A percentile compares a stretch with the other conserved stretches of the same genome.
Evolutionary conservation across 306 rosid species (phyloP).

Genomic region (Gastrolobium bilobum): DNA sequence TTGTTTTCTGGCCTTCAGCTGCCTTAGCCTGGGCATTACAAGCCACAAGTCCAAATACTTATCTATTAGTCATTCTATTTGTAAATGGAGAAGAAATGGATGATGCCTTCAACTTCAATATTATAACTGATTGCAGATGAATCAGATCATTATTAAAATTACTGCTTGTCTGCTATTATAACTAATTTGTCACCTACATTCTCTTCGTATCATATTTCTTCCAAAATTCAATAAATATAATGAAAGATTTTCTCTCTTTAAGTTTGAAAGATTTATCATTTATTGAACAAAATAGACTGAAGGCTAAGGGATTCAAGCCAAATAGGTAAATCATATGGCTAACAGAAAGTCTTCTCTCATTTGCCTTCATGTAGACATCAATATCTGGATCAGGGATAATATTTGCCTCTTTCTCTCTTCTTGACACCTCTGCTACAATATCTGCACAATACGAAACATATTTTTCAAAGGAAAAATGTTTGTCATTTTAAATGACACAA

Average conservation of each 20-base stretch:
- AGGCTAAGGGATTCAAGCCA: too few species aligned
- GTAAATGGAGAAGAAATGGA: not conserved
- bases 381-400: conserved; percentile 73
- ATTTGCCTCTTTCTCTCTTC: conserved; percentile 72
- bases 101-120: not conserved
- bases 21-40: conserved; percentile 58
- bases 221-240: too few species aligned
- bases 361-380: conserved; percentile 77
- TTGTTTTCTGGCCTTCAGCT: conserved; percentile 64
- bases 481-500: too few species aligned
- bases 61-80: not conserved
- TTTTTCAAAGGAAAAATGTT: too few species aligned
- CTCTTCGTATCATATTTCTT: not conserved
- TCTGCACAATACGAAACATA: conserved; percentile 48
- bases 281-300: too few species aligned
- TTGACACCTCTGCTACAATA: conserved; percentile 67
- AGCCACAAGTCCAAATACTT: not conserved
- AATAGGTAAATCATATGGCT: too few species aligned
- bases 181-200: not conserved
- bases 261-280: too few species aligned
- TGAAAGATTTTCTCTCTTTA: too few species aligned
- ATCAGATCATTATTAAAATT: not conserved
- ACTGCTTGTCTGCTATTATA: not conserved
- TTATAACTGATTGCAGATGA: not conserved
- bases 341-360: too few species aligned